Percentiles rank a stretch among this genome's conserved stretches.
Conservation (phyloP, 2,329 filamentous ascomycete genomes). For the Aureobasidium mangrovei region DNA sequence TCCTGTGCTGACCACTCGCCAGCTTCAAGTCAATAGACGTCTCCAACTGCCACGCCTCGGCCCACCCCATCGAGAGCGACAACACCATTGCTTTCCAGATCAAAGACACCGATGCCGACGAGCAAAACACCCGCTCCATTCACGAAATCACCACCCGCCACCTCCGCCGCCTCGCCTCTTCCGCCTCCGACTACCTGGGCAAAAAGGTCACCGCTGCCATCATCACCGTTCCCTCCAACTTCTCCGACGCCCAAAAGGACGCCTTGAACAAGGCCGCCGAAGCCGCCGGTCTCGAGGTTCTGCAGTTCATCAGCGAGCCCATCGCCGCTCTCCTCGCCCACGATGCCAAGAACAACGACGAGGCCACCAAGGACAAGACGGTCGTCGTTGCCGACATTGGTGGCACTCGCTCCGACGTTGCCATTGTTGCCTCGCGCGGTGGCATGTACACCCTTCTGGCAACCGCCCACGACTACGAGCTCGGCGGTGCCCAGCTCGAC, state of each 20-base stretch:
- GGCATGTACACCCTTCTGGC: slow-evolving; percentile 95
- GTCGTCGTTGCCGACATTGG: slow-evolving; percentile 88
- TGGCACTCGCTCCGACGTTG: slow-evolving; percentile 83
- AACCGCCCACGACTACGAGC: slow-evolving; percentile 91
- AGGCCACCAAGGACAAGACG: slow-evolving; percentile 71
- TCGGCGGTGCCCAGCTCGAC: slow-evolving; percentile 77
- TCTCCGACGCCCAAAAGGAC: slow-evolving; percentile 75
- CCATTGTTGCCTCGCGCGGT: slow-evolving; percentile 81
- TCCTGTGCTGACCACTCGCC: slow-evolving; percentile 9
- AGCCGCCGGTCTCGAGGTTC: slow-evolving; percentile 73
- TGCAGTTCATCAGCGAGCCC: slow-evolving; percentile 89
- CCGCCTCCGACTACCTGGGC: slow-evolving; percentile 85
- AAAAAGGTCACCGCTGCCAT: slow-evolving; percentile 92
- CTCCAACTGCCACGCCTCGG: slow-evolving; percentile 85
- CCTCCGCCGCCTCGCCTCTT: slow-evolving; percentile 68
- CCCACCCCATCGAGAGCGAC: slow-evolving; percentile 71
- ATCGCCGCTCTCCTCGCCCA: slow-evolving; percentile 84
- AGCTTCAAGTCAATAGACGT: slow-evolving; percentile 93
- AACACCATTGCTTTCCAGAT: slow-evolving; percentile 72
- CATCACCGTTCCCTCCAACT: slow-evolving; percentile 89
- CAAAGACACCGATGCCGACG: slow-evolving; percentile 51
- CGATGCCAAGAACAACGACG: slow-evolving; percentile 67
- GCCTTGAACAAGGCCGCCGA: slow-evolving; percentile 70
- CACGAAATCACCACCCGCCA: slow-evolving; percentile 78
- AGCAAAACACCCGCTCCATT: slow-evolving; percentile 60